phyloP scores from a whole-genome alignment of 352 stramenopile species.

The Pythium pyrilobum region DNA sequence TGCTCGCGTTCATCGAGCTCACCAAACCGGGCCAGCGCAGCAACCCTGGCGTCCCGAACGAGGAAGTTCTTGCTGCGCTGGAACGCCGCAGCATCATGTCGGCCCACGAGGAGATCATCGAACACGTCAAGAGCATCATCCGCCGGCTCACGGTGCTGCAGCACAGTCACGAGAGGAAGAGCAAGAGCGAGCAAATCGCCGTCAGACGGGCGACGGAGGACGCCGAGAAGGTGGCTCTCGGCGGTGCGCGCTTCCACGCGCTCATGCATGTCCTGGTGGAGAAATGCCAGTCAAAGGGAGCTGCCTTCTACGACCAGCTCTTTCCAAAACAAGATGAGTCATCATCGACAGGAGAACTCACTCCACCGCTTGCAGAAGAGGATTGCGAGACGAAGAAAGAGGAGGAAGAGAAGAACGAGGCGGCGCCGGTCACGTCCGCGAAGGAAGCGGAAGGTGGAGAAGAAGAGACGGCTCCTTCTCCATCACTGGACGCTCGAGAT shows the following conservation, averaged over 20 bases:
- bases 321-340: constrained; percentile 47
- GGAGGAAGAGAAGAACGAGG: background rate
- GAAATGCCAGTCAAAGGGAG: constrained; percentile 40
- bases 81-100: constrained; percentile 58
- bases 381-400: background rate
- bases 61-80: constrained; percentile 41
- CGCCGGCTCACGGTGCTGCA: constrained; percentile 43
- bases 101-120: constrained; percentile 68
- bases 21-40: constrained; percentile 32
- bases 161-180: constrained; percentile 18
- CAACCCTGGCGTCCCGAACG: constrained; percentile 5
- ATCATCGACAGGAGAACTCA: constrained; percentile 18
- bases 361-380: constrained; percentile 11
- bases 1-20: constrained; percentile 48
- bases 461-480: background rate
- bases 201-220: background rate
- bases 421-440: too few relatives aligned
- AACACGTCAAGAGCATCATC: constrained; percentile 58
- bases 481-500: too few relatives aligned
- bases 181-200: background rate
- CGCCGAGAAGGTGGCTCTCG: background rate
- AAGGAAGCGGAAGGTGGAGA: background rate
- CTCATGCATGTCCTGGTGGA: constrained; percentile 54
- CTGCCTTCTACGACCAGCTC: constrained; percentile 42
- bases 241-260: constrained; percentile 15